phyloP scores from a whole-genome alignment of 164 flowering plant species.

The Magnolia changhungtana region DNA sequence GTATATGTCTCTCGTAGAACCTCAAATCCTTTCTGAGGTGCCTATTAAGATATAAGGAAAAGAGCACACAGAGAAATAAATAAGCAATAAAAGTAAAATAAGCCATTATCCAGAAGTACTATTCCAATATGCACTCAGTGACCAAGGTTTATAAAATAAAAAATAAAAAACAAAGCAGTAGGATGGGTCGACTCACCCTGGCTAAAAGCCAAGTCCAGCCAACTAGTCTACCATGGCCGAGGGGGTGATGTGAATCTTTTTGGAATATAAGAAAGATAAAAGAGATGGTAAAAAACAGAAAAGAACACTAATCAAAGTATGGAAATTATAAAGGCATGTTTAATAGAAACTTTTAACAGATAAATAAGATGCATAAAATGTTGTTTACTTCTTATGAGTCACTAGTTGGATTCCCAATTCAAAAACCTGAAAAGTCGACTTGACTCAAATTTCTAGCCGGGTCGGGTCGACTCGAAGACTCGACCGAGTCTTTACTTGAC shows the following conservation, averaged over 20 bases:
- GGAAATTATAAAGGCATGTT: background rate
- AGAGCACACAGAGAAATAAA: background rate
- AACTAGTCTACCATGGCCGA: background rate
- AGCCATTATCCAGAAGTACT: background rate
- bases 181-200: too few species aligned
- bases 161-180: too few species aligned
- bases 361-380: too few species aligned
- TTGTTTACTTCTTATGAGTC: too few species aligned
- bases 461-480: too few species aligned
- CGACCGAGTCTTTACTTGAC: too few species aligned
- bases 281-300: background rate
- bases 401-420: too few species aligned
- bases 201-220: background rate
- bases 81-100: background rate
- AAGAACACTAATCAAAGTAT: too few species aligned
- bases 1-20: constrained; percentile 34
- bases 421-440: too few species aligned
- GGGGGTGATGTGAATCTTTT: background rate
- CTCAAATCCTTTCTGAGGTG: constrained; percentile 44
- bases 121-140: background rate
- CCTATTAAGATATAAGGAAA: constrained; percentile 29
- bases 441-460: too few species aligned
- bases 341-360: too few species aligned
- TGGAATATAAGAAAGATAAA: background rate
- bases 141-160: too few species aligned